Percentiles rank a stretch among this genome's conserved stretches.
Conservation (phyloP, 2,329 filamentous ascomycete species). For the Lachnellula subtilissima region DNA sequence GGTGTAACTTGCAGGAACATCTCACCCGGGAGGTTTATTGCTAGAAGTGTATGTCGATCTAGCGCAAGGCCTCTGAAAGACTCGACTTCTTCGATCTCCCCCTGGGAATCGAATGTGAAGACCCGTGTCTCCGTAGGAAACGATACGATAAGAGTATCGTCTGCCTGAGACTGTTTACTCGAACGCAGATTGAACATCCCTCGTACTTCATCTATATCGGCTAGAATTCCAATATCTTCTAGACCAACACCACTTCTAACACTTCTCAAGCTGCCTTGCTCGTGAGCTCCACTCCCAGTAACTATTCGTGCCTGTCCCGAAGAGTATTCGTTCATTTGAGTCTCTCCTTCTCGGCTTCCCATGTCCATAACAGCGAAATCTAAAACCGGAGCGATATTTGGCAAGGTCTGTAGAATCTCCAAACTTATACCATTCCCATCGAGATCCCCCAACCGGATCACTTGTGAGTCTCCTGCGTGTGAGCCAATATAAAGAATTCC, state of each 20-base stretch:
- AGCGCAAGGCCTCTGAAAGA: constrained; percentile 66
- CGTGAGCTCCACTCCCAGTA: constrained; percentile 84
- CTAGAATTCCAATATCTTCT: constrained; percentile 78
- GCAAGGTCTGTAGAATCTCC: constrained; percentile 66
- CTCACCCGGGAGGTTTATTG: constrained; percentile 57
- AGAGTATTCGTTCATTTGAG: constrained; percentile 82
- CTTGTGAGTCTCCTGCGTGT: constrained; percentile 86
- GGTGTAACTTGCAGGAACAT: constrained; percentile 74
- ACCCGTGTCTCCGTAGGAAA: constrained; percentile 79
- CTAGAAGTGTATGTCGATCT: constrained; percentile 67
- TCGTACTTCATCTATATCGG: constrained; percentile 69
- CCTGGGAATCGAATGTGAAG: constrained; percentile 69
- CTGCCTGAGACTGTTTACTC: constrained; percentile 42
- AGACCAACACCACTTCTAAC: constrained; percentile 91
- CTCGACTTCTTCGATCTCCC: constrained; percentile 83
- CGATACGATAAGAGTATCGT: constrained; percentile 73
- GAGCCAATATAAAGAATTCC: constrained; percentile 81
- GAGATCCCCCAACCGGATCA: constrained; percentile 57
- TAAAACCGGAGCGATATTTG: constrained; percentile 85
- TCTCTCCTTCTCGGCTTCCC: constrained; percentile 75
- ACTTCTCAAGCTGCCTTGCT: constrained; percentile 82
- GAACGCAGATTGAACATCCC: constrained; percentile 65
- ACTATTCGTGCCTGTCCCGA: constrained; percentile 93
- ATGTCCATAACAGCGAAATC: constrained; percentile 97
- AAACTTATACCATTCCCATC: constrained; percentile 38